Conservation (phyloP, 1,284 basidiomycete genomes). For the Ustilago curta region DNA sequence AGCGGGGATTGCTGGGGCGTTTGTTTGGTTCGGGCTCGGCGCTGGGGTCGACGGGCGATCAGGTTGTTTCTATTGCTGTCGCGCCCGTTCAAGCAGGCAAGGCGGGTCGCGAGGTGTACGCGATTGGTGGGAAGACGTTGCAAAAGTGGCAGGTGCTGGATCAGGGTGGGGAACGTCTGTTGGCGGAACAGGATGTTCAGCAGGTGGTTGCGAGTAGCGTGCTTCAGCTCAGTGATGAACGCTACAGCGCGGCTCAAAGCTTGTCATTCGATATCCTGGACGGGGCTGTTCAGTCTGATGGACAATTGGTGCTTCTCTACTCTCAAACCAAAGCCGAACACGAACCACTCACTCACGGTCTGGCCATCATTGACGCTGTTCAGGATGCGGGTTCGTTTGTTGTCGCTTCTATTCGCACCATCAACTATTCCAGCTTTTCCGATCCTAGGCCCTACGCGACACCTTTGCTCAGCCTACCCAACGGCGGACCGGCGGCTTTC, state of each 20-base stretch:
- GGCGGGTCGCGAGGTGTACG: conserved; percentile 51
- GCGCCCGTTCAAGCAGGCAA: conserved; percentile 32
- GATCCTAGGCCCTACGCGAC: conserved; percentile 57
- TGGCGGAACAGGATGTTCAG: conserved; percentile 63
- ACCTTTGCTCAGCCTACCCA: conserved; percentile 59
- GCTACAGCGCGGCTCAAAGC: conserved; percentile 53
- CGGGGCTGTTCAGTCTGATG: conserved; percentile 43
- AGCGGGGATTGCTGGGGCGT: conserved; percentile 59
- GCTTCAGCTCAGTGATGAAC: conserved; percentile 45
- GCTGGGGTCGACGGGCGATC: conserved; percentile 40
- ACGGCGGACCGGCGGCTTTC: conserved; percentile 62
- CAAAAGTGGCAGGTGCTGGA: conserved; percentile 66
- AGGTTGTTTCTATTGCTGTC: conserved; percentile 52
- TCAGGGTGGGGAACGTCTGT: conserved; percentile 54
- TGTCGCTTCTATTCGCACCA: conserved; percentile 20
- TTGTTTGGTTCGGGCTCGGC: conserved; percentile 55
- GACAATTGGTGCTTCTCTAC: conserved; percentile 51
- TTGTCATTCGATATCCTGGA: conserved; percentile 40
- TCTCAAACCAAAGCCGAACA: conserved; percentile 35
- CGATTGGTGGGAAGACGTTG: conserved; percentile 54
- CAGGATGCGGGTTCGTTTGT: conserved; percentile 45
- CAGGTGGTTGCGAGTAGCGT: conserved; percentile 55
- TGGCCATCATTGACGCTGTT: conserved; percentile 40
- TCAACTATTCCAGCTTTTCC: conserved; percentile 40
- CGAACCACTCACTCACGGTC: conserved; percentile 44